Evolutionary conservation across 345 rosid species (phyloP), one percentile per base, ranked within the genome.

Genomic region (Turritis glabra): DNA sequence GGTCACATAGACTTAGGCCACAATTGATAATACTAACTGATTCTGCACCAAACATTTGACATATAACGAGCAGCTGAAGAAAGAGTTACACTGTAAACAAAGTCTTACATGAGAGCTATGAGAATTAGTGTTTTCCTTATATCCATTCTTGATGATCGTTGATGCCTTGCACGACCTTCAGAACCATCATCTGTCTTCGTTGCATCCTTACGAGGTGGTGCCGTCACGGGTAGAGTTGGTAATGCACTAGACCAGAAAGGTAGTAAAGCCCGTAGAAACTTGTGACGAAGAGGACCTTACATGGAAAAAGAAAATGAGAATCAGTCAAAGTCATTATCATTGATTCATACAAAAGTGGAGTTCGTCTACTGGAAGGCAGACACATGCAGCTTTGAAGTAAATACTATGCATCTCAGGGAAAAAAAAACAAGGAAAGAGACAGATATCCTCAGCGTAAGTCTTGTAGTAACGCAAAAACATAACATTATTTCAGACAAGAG

Each of bases 191-290:
- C 94, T 59, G 75, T 83, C 55, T 86, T 86, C 75, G 85, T 47
- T 62, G 85, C 74, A 69, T 90, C 97, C 69, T 86, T 96, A 23
- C 92, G 97, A 19, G 89, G 75, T 72, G 99, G 99, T 64, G 94
- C 99, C 62, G 91, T 92, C 67, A 96, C 99, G 3, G 99, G 99
- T 70, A 96, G 82, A 29, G 94, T 89, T 60, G 99, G 99, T 68
- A 96, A 84, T 76, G 99, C 85, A 86, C 86, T 92, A 75, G 98
- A 92, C 98, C 99, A 96, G 82, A 96, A 96, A 17, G 99, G 98
- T 74, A 96, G 85, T 85, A 96, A 80, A 40, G 97, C 92, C 69
- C 98, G 84, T 53, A 95, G 86, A 83, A 95, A 89, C 85, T 92
- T 92, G 69, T 90, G 90, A 73, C 83, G 92, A 40, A 92, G 82